Percentiles rank a stretch among this genome's conserved stretches.
These are phyloP conservation scores for Coix lacrymajobi DNA, from an alignment of 176 grass and related monocot genomes.

Conservation along the genomic window DNA sequence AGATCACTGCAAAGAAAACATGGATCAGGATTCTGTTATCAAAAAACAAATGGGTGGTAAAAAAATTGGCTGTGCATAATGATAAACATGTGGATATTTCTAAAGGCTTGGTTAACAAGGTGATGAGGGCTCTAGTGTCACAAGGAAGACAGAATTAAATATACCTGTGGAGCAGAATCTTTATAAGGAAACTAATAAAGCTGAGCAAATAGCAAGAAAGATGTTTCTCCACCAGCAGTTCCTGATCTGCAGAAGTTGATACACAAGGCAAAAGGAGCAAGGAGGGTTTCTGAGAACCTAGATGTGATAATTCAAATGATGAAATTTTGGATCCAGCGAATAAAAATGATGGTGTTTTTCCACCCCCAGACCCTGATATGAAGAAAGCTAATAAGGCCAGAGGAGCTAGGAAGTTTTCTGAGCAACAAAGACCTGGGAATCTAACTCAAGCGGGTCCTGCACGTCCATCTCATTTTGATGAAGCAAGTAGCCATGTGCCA, in stretches of 20 bases:
- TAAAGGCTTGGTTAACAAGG: conserved; percentile 6
- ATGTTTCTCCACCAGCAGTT: conserved; percentile 11
- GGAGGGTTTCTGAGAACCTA: conserved; percentile 45
- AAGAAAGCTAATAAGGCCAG: conserved; percentile 35
- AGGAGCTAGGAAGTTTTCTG: conserved; percentile 39
- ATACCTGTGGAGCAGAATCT: conserved; percentile 11
- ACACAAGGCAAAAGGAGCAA: conserved; percentile 43
- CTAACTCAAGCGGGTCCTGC: conserved; percentile 31
- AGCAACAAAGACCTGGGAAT: conserved; percentile 34
- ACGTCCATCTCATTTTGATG: conserved; percentile 22
- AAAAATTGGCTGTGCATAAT: not conserved
- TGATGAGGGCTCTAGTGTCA: conserved; percentile 3
- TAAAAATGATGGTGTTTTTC: conserved; percentile 13
- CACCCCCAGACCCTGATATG: conserved; percentile 28
- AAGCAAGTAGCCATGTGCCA: conserved; percentile 19
- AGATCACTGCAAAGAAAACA: conserved; percentile 18
- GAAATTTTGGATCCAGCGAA: not conserved
- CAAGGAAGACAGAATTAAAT: conserved; percentile 15
- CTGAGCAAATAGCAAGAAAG: conserved; percentile 23
- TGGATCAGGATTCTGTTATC: conserved; percentile 14
- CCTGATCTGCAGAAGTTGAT: conserved; percentile 39
- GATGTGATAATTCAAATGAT: conserved; percentile 24
- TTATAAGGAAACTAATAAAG: conserved; percentile 19
- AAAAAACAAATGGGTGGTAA: conserved; percentile 24
- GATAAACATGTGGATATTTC: conserved; percentile 13